phyloP scores from a whole-genome alignment of 2,329 filamentous ascomycete genomes.

The Sarocladiaceae sp. region DNA sequence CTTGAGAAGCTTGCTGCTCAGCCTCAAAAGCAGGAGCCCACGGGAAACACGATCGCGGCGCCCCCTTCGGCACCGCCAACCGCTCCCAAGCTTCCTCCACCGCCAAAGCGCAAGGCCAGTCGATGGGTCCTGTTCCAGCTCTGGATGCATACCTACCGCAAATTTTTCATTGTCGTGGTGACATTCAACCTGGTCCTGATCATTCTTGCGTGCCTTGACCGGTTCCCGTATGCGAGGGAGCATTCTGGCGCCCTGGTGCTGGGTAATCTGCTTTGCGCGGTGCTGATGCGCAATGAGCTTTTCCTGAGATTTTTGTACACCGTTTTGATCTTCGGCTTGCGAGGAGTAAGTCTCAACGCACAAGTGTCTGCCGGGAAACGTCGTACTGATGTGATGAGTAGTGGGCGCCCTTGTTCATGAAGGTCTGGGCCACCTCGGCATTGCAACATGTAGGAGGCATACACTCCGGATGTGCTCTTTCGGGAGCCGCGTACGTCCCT shows the following conservation, averaged over 20 bases:
- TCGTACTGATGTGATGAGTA: conserved; percentile 14
- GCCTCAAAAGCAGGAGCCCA: background rate
- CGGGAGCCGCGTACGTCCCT: conserved; percentile 26
- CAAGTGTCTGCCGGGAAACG: background rate
- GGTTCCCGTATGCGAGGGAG: conserved; percentile 29
- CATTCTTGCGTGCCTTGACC: conserved; percentile 23
- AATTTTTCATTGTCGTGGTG: conserved; percentile 32
- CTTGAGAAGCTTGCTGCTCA: background rate
- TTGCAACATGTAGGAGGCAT: conserved; percentile 36
- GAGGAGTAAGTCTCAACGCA: conserved; percentile 23
- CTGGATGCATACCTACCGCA: conserved; percentile 35
- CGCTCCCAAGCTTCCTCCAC: background rate
- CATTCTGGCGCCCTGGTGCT: conserved; percentile 32
- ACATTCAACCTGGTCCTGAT: conserved; percentile 29
- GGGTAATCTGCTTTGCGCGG: conserved; percentile 31
- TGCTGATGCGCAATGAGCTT: conserved; percentile 33
- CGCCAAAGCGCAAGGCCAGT: conserved; percentile 19
- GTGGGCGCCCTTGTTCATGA: conserved; percentile 32
- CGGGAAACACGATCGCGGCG: conserved; percentile 9
- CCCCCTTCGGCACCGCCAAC: background rate
- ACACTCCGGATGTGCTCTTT: conserved; percentile 33
- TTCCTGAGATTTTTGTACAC: conserved; percentile 30
- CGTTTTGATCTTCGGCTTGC: conserved; percentile 30
- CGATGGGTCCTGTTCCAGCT: conserved; percentile 28
- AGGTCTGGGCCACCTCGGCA: conserved; percentile 28